These are phyloP conservation scores for Zygotorulaspora chibaensis DNA, from an alignment of 805 yeast genomes.

Conservation along the genomic window DNA sequence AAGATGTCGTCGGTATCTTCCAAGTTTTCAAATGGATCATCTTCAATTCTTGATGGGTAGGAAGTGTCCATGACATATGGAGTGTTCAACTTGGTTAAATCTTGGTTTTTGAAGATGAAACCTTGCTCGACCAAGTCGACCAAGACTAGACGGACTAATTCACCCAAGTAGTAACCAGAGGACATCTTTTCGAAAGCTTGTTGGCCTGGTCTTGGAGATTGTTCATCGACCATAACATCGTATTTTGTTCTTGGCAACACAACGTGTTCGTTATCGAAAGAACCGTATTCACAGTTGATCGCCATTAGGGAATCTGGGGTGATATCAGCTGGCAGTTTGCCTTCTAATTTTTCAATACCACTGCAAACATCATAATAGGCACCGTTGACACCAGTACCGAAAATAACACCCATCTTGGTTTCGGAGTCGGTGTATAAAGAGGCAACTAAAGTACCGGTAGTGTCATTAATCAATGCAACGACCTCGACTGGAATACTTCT, in stretches of 20 bases:
- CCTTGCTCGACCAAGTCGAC: constrained; percentile 65
- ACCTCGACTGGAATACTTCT: constrained; percentile 73
- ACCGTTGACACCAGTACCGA: constrained; percentile 97
- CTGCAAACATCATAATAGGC: constrained; percentile 80
- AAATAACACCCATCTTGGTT: constrained; percentile 90
- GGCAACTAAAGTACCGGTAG: constrained; percentile 95
- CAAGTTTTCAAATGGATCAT: constrained; percentile 83
- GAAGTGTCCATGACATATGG: constrained; percentile 85
- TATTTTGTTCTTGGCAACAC: constrained; percentile 86
- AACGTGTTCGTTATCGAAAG: constrained; percentile 85
- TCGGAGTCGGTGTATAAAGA: constrained; percentile 86
- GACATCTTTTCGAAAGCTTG: constrained; percentile 96
- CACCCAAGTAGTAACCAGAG: constrained; percentile 95
- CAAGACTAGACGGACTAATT: constrained; percentile 74
- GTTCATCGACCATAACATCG: constrained; percentile 73
- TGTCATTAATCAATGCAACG: constrained; percentile 91
- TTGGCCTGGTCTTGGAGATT: constrained; percentile 94
- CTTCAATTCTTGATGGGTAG: constrained; percentile 80
- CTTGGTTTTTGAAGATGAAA: constrained; percentile 65
- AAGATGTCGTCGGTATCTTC: constrained; percentile 69
- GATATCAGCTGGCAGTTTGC: constrained; percentile 61
- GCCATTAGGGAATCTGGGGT: constrained; percentile 73
- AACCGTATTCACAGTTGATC: constrained; percentile 97
- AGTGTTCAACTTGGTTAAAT: constrained; percentile 53
- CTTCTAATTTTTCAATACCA: constrained; percentile 77